phyloP scores from a whole-genome alignment of 2,329 filamentous ascomycete species.

The Xylaria sp. region DNA sequence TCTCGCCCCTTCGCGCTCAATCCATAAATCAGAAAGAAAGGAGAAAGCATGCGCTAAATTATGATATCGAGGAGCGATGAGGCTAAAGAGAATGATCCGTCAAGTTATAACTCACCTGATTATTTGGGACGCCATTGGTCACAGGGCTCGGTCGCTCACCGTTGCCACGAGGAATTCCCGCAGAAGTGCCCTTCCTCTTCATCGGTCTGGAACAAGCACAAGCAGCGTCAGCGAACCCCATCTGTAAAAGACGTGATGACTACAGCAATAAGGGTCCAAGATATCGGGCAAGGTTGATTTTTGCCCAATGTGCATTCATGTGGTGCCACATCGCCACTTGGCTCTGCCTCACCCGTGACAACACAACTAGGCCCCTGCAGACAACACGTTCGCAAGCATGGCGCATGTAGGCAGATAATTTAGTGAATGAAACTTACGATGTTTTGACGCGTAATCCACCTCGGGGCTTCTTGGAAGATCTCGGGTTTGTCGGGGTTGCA shows the following conservation, averaged over 20 bases:
- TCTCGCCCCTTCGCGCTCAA: not conserved
- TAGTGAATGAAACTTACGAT: conserved; percentile 61
- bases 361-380: conserved; percentile 34
- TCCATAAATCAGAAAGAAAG: not conserved
- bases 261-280: conserved; percentile 19
- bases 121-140: conserved; percentile 58
- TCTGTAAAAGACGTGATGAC: conserved; percentile 13
- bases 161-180: conserved; percentile 69
- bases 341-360: conserved; percentile 39
- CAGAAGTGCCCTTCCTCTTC: conserved; percentile 75
- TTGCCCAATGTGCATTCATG: conserved; percentile 37
- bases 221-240: conserved; percentile 30
- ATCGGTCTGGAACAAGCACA: conserved; percentile 61
- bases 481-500: conserved; percentile 62
- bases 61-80: not conserved
- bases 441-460: conserved; percentile 69
- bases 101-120: conserved; percentile 55
- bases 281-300: conserved; percentile 23
- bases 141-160: conserved; percentile 68
- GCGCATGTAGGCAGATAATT: conserved; percentile 19
- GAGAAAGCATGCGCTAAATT: not conserved
- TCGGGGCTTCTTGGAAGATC: conserved; percentile 64
- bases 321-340: conserved; percentile 44
- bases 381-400: conserved; percentile 35
- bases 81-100: not conserved